Conservation (phyloP, 257 asterid species). For the Solanum acaule region DNA sequence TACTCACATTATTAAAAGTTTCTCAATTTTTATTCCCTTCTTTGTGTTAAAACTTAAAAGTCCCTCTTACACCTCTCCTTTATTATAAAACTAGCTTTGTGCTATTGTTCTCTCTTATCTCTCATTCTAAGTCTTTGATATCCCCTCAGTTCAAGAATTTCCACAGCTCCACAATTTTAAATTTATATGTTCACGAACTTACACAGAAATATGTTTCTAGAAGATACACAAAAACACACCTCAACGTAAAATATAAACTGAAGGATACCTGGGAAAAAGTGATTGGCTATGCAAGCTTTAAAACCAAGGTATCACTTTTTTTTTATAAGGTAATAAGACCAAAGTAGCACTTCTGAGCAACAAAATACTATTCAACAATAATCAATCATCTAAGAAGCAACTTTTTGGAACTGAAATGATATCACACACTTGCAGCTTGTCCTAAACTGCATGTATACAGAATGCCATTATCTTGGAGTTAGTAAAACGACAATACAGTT, state of each 20-base stretch:
- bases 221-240: not conserved
- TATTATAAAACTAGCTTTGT: not conserved
- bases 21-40: not conserved
- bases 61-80: not conserved
- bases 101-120: not conserved
- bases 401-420: not conserved
- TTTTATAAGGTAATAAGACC: not conserved
- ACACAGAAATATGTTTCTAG: not conserved
- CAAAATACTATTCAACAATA: not conserved
- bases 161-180: not conserved
- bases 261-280: not conserved
- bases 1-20: not conserved
- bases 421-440: not conserved
- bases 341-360: not conserved
- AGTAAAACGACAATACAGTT: not conserved
- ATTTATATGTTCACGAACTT: not conserved
- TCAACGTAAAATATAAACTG: not conserved
- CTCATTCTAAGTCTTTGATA: not conserved
- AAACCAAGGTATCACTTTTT: not conserved
- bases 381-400: not conserved
- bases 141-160: not conserved
- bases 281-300: not conserved
- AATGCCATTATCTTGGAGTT: not conserved
- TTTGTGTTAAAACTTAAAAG: not conserved
- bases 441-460: not conserved